Base-by-base conservation (phyloP, 192 early-diverging fungal genomes). In the Chytriomyces sp. region DNA sequence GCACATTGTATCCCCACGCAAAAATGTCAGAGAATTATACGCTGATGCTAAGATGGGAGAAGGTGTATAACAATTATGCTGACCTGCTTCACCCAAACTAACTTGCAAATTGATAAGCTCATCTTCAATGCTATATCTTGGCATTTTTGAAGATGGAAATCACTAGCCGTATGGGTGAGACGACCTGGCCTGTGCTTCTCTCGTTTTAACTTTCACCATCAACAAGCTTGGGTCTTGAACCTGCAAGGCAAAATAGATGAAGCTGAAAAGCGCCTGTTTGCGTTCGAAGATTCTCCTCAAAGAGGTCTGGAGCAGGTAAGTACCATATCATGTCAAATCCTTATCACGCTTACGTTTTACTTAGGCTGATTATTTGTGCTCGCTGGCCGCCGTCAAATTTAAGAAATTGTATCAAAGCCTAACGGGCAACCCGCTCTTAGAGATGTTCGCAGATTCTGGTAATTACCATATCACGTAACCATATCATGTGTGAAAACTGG, bases 401-500 rank as follows among this genome's bases (percentile, higher is more conserved):
- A 33, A 72, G 19, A 82, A 77, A 37, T 34, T 82, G 6, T 19
- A 49, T 36, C 39, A 54, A 58, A 57, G 31, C 26, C 52, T 82
- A 33, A 38, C 55, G 4, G 69, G 77, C 6, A 75, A 70, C 57
- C 64, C 79, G 22, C 38, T 79, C 30, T 76, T 80, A 37, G 66
- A 82, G 19, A 80, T 81, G 52, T 74, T 87, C 34, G 36, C 44
- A n/a, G 86, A 88, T 30, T 76, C 83, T n/a, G 84, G 85, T 86
- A 61, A n/a, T 61, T 33, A n/a, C n/a, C n/a, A n/a, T n/a, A n/a
- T n/a, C n/a, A n/a, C n/a, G n/a, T n/a, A 75, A 70, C 1, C 53
- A 28, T 40, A n/a, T n/a, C 12, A 56, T 53, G 8, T 52, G 1
- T 56, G 55, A 25, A 22, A 3, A 8, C 1, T 12, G 30, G 12